phyloP scores from a whole-genome alignment of 1,284 basidiomycete species.

The Ustilago lituana region DNA sequence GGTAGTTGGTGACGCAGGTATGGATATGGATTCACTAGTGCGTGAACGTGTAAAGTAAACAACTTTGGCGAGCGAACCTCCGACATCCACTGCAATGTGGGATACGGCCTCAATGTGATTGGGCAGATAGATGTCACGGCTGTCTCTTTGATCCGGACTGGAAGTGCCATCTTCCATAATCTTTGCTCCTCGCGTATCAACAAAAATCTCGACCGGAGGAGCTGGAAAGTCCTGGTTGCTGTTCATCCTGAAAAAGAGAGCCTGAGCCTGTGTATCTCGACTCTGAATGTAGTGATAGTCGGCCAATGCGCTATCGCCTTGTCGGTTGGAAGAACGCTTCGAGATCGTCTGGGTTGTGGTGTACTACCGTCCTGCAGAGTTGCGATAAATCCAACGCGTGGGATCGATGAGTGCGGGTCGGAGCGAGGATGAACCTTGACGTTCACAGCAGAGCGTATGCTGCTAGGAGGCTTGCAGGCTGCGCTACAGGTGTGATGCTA shows the following conservation, averaged over 20 bases:
- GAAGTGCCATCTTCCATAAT: conserved; percentile 60
- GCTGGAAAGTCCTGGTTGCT: conserved; percentile 41
- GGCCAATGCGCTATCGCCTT: too few relatives aligned
- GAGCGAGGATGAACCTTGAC: neutral
- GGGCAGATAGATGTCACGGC: conserved; percentile 65
- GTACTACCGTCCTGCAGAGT: too few relatives aligned
- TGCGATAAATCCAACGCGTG: too few relatives aligned
- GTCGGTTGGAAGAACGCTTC: too few relatives aligned
- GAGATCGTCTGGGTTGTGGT: too few relatives aligned
- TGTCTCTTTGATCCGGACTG: conserved; percentile 57
- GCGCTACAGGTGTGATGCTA: too few relatives aligned
- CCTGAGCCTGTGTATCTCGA: too few relatives aligned
- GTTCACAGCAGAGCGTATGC: too few relatives aligned
- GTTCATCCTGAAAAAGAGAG: conserved; percentile 25
- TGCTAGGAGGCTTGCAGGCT: too few relatives aligned
- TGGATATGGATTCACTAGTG: conserved; percentile 23
- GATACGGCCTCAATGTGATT: conserved; percentile 66
- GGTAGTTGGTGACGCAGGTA: conserved; percentile 17
- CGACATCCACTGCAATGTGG: conserved; percentile 71
- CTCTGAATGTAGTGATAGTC: too few relatives aligned
- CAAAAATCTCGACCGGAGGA: conserved; percentile 55
- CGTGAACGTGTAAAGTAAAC: conserved; percentile 84
- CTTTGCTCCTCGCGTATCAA: conserved; percentile 57
- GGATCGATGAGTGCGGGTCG: too few relatives aligned
- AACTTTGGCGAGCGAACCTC: conserved; percentile 96